These are phyloP conservation scores for Allium sativum DNA, from an alignment of 106 monocot genomes.

Conservation along the genomic window DNA sequence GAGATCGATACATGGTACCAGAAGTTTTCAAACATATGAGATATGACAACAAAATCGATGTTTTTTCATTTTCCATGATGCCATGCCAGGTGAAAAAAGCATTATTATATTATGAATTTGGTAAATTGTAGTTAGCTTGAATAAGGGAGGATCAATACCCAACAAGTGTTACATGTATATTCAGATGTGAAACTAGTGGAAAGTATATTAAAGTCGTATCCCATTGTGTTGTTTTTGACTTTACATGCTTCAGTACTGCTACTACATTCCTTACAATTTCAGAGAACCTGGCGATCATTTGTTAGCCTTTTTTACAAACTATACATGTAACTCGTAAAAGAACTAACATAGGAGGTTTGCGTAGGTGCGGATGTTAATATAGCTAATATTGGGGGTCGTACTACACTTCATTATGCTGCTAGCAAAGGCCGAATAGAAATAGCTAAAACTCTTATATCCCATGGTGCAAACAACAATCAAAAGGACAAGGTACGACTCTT, in stretches of 20 bases:
- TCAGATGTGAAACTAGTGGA: no score
- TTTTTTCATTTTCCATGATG: conserved; percentile 99
- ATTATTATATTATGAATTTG: no score
- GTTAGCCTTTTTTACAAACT: no score
- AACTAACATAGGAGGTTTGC: background rate
- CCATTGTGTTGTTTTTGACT: no score
- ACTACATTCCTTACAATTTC: no score
- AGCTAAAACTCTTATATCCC: conserved; percentile 64
- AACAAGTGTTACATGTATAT: no score
- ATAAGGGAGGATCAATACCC: no score
- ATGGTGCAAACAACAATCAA: conserved; percentile 71
- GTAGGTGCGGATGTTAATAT: conserved; percentile 72
- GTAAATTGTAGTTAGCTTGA: no score
- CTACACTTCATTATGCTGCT: conserved; percentile 95
- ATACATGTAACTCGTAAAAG: no score
- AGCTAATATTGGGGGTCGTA: conserved; percentile 72
- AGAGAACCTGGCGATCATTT: no score
- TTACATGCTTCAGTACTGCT: no score
- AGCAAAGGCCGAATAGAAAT: conserved; percentile 87
- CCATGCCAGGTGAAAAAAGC: conserved; percentile 63
- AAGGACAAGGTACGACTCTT: conserved; percentile 61
- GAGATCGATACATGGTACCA: conserved; percentile 93
- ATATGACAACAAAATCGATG: conserved; percentile 98
- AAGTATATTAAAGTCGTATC: no score
- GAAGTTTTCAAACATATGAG: conserved; percentile 95